Percentiles rank a stretch among this genome's conserved stretches.
Evolutionary conservation across 2,329 filamentous ascomycete genomes (phyloP).

Genomic region (Pseudocercospora fuligena): DNA sequence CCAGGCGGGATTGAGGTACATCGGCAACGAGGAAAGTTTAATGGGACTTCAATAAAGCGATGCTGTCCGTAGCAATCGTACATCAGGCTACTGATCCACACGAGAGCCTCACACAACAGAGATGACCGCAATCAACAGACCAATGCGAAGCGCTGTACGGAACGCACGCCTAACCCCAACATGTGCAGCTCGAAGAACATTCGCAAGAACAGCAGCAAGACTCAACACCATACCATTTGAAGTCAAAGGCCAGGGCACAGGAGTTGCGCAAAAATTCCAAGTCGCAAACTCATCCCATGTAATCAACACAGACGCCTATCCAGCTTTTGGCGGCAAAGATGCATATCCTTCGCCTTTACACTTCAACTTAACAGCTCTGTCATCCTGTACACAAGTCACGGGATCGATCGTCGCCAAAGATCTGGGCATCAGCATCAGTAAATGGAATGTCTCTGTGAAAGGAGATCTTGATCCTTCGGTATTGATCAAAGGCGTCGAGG

Average conservation of each 20-base stretch:
- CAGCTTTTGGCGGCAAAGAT: slow-evolving; percentile 19
- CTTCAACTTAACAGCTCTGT: slow-evolving; percentile 19
- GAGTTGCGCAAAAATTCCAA: slow-evolving; percentile 12
- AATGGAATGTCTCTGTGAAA: slow-evolving; percentile 20
- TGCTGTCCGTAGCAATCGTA: neutral
- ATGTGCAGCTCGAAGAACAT: neutral
- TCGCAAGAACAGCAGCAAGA: slow-evolving; percentile 4
- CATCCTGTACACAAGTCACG: slow-evolving; percentile 23
- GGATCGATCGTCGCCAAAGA: slow-evolving; percentile 23
- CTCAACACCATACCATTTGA: slow-evolving; percentile 13
- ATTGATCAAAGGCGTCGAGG: slow-evolving; percentile 15
- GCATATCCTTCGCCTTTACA: slow-evolving; percentile 20
- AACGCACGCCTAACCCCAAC: neutral
- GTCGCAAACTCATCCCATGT: slow-evolving; percentile 8
- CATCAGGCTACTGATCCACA: neutral
- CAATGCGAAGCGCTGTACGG: neutral
- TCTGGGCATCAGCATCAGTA: slow-evolving; percentile 15
- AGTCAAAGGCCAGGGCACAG: slow-evolving; percentile 7
- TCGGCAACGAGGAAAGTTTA: neutral
- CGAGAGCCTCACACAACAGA: neutral
- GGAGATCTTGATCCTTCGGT: slow-evolving; percentile 20
- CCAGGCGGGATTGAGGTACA: neutral
- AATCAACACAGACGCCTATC: slow-evolving; percentile 14
- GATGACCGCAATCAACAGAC: neutral
- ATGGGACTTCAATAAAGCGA: neutral